phyloP scores from a whole-genome alignment of 2,329 filamentous ascomycete species.

The Cytospora leucostoma region DNA sequence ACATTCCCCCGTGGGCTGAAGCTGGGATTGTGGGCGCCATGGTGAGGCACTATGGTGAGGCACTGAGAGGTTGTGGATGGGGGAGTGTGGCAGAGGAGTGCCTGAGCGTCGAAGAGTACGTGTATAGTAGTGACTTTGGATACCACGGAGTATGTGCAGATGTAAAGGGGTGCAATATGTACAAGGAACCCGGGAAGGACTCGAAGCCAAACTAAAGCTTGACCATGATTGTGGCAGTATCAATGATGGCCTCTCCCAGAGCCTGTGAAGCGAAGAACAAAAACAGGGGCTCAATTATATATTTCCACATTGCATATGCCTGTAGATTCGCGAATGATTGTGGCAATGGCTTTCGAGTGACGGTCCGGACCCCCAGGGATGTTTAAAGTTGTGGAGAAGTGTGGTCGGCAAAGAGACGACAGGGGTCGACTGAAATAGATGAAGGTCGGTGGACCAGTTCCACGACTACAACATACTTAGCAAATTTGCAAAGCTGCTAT shows the following conservation, averaged over 20 bases:
- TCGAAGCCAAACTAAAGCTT: background rate
- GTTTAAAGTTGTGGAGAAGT: conserved; percentile 32
- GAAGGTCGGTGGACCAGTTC: background rate
- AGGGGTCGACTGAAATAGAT: conserved; percentile 7
- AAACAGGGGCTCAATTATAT: conserved; percentile 44
- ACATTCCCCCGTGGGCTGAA: conserved; percentile 54
- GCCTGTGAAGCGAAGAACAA: conserved; percentile 35
- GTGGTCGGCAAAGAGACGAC: conserved; percentile 27
- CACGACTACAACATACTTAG: conserved; percentile 13
- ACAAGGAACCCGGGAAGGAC: conserved; percentile 8
- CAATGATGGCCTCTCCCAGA: conserved; percentile 3
- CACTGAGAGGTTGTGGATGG: conserved; percentile 24
- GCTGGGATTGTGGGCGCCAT: conserved; percentile 51
- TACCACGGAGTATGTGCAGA: conserved; percentile 10
- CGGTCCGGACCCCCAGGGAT: conserved; percentile 24
- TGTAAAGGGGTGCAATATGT: conserved; percentile 18
- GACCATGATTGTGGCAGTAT: conserved; percentile 12
- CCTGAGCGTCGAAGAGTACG: background rate
- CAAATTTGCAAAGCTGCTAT: background rate
- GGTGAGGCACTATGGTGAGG: conserved; percentile 36
- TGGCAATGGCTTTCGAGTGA: conserved; percentile 29
- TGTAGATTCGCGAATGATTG: conserved; percentile 34
- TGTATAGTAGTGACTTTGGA: background rate
- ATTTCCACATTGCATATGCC: conserved; percentile 41
- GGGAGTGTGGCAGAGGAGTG: background rate